Base-by-base conservation (phyloP, 257 asterid species). In the Penstemon barbatus region DNA sequence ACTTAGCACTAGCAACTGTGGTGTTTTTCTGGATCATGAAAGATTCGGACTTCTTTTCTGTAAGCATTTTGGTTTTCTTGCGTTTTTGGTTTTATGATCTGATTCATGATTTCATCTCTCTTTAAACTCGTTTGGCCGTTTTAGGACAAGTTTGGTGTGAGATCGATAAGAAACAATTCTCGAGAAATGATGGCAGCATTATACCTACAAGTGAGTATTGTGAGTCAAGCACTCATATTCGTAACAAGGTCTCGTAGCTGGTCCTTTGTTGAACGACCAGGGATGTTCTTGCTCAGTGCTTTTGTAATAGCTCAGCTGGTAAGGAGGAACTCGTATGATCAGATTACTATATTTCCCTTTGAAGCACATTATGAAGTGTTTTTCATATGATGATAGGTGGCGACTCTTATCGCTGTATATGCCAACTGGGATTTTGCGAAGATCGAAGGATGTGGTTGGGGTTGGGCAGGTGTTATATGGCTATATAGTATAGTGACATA, bases 391-490 rank as follows among this genome's bases (percentile, higher is more conserved):
- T 3, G 5, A 67, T 77, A 89, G 96, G 94, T 87, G 37, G 98
- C 98, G 0, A 91, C 98, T 10, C 69, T 87, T 1, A 86, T 92
- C 53, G 98, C 97, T 5, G 98, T 92, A 4, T 92, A 89, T 68
- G 97, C 98, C 3, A 76, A 87, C 73, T 89, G 97, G 98, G 72
- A 68, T n/a, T 89, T 92, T 57, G 98, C 98, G 15, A 85, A 85
- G 76, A 87, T 92, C 25, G 73, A 77, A 60, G 98, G 98, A 57
- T 82, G 92, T 25, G 98, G 98, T 0, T 89, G 98, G 97, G 97
- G 97, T 45, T 92, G 98, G 98, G 98, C 98, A 0, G 98, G 98
- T 4, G 96, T 90, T 6, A 80, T 89, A 65, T 89, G 98, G 98
- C 79, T 92, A 59, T 92, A 78, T 54, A 92, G 88, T 67, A 0